Evolutionary conservation across 1,284 basidiomycete species (phyloP).

Genomic region (Waitea zeae): DNA sequence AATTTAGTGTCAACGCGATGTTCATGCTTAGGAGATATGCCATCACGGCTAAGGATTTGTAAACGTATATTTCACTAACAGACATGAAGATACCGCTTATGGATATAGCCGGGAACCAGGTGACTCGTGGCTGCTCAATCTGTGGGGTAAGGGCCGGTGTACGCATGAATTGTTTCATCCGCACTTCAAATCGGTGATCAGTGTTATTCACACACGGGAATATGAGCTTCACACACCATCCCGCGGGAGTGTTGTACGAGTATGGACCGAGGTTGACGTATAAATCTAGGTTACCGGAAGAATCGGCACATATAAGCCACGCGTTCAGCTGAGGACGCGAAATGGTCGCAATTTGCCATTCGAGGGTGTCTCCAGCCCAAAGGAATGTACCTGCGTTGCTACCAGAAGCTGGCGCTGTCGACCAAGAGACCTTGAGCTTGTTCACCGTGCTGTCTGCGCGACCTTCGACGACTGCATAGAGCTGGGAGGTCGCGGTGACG

Average conservation of each 20-base stretch:
- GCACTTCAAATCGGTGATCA: slow-evolving; percentile 24
- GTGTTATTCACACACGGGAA: neutral
- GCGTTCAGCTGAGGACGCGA: slow-evolving; percentile 30
- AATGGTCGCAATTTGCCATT: slow-evolving; percentile 32
- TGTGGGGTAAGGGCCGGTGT: slow-evolving; percentile 28
- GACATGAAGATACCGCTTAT: no score
- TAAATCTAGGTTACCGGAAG: slow-evolving; percentile 24
- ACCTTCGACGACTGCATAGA: slow-evolving; percentile 5
- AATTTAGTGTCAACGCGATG: no score
- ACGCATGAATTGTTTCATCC: slow-evolving; percentile 46
- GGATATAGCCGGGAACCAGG: no score
- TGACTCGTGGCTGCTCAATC: no score
- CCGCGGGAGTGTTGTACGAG: slow-evolving; percentile 33
- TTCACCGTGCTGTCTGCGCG: slow-evolving; percentile 25
- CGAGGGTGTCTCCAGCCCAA: slow-evolving; percentile 34
- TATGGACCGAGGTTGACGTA: slow-evolving; percentile 44
- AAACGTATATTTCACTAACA: no score
- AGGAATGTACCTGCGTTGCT: slow-evolving; percentile 26
- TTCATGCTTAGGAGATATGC: no score
- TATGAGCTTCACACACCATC: slow-evolving; percentile 6
- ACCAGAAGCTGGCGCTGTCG: slow-evolving; percentile 22
- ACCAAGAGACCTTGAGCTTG: slow-evolving; percentile 33
- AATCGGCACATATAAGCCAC: slow-evolving; percentile 36
- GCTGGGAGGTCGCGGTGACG: neutral
- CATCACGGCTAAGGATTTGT: no score